Conservation (phyloP, 306 rosid species). For the Albizia julibrissin region DNA sequence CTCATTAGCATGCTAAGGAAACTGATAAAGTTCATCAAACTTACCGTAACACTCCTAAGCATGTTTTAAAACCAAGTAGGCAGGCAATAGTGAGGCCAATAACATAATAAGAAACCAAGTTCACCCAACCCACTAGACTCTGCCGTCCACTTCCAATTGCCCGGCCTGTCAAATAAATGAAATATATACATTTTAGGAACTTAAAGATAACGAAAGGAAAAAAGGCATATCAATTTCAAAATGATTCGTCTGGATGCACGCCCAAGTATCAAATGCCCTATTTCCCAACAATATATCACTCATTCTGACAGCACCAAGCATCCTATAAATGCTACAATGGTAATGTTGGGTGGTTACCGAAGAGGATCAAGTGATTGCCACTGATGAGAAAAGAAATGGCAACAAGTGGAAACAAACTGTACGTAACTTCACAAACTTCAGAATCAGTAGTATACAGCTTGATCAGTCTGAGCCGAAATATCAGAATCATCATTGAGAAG, state of each 20-base stretch:
- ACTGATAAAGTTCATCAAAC: conserved; percentile 3
- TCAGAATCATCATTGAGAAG: conserved; percentile 18
- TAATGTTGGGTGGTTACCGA: neutral
- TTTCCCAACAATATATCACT: neutral
- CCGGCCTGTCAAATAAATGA: conserved; percentile 39
- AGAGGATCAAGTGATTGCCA: neutral
- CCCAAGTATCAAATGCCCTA: neutral
- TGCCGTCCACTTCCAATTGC: conserved; percentile 78
- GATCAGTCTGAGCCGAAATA: neutral
- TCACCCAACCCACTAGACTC: conserved; percentile 56
- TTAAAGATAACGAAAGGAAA: neutral
- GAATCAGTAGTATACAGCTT: neutral
- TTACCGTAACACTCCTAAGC: conserved; percentile 52
- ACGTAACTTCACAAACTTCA: neutral
- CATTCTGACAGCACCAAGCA: neutral
- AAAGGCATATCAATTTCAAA: neutral
- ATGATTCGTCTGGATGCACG: neutral
- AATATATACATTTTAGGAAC: neutral
- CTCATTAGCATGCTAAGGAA: neutral
- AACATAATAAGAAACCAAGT: conserved; percentile 47
- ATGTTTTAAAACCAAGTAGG: conserved; percentile 56
- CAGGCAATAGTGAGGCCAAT: conserved; percentile 64
- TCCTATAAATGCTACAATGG: neutral
- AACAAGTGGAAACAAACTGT: neutral
- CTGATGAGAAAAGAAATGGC: neutral